Base-by-base conservation (phyloP, 1,284 basidiomycete genomes). In the Neotropicomus parvogracilis region DNA sequence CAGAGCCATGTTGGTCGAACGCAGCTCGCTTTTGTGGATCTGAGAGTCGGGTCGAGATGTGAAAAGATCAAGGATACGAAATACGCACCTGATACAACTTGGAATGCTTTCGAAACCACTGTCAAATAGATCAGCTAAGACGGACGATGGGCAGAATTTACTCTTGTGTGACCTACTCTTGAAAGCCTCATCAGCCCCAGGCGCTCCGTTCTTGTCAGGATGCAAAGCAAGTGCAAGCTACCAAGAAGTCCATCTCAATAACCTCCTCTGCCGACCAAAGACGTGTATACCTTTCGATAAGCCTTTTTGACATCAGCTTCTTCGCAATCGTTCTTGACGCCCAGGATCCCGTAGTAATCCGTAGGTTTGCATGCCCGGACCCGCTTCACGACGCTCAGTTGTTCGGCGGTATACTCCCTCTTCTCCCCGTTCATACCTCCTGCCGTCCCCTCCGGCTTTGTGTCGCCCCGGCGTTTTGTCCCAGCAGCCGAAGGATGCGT, bases 61-160 rank as follows among this genome's bases (percentile, higher is more conserved):
- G 45, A 49, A 46, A 40, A 17, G 19, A 36, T 40, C 16, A 49
- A 35, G 17, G 68, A 46, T 53, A 77, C 78, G 78, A 58, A 87
- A 93, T 5, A 97, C 69, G 42, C 60, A 82, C 85, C 85, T 60
- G 92, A 97, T 16, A 97, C 74, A 6, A 97, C 85, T 65, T 95
- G 93, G 70, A 97, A 98, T 6, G 95, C 95, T 70, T 98, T 99
- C 1, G 94, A 97, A 12, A 99, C 95, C 83, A 95, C 95, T 97
- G 63, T 19, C 56, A 45, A 52, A 36, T 46, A 42, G 26, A 50
- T 50, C 6, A 54, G 50, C 46, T 33, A 47, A 46, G 42, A 48
- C 27, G 31, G 26, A 20, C 32, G 32, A 36, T 28, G 11, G 29
- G 48, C 13, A 33, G 27, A 35, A 34, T 39, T 31, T 42, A 27